These are phyloP conservation scores for Fusarium vanettenii DNA, from an alignment of 2,329 filamentous ascomycete genomes.

Conservation along the genomic window DNA sequence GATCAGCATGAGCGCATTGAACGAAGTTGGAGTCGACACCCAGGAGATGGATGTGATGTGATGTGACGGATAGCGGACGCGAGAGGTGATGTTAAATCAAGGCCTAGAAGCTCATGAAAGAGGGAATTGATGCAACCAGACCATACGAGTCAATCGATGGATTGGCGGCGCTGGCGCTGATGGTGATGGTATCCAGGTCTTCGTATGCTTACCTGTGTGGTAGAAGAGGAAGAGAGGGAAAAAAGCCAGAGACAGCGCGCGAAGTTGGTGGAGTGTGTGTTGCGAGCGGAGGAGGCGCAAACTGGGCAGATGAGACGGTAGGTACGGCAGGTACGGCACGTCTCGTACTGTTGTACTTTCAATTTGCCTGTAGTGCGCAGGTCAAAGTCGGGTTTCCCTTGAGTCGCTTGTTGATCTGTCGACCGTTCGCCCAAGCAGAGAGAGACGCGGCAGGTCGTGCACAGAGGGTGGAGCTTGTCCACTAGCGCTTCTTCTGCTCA, in stretches of 20 bases:
- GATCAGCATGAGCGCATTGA: slow-evolving; percentile 61
- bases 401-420: slow-evolving; percentile 5
- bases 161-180: slow-evolving; percentile 7
- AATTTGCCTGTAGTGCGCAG: not conserved
- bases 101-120: not conserved
- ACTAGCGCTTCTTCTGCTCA: not conserved
- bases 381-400: slow-evolving; percentile 3
- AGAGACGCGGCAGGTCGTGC: slow-evolving; percentile 4
- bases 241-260: not conserved
- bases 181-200: not conserved
- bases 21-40: slow-evolving; percentile 19
- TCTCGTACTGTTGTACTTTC: slow-evolving; percentile 6
- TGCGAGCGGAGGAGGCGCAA: slow-evolving; percentile 12
- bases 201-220: slow-evolving; percentile 35
- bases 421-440: not conserved
- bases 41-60: slow-evolving; percentile 18
- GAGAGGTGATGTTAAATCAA: not conserved
- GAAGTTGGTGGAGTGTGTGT: slow-evolving; percentile 23
- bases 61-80: not conserved
- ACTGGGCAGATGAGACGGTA: slow-evolving; percentile 17
- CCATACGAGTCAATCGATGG: slow-evolving; percentile 6
- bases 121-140: slow-evolving; percentile 8
- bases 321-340: slow-evolving; percentile 15
- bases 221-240: slow-evolving; percentile 3
- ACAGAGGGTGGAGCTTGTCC: not conserved